These are phyloP conservation scores for Garcia nutans DNA, from an alignment of 345 rosid species.

Conservation along the genomic window DNA sequence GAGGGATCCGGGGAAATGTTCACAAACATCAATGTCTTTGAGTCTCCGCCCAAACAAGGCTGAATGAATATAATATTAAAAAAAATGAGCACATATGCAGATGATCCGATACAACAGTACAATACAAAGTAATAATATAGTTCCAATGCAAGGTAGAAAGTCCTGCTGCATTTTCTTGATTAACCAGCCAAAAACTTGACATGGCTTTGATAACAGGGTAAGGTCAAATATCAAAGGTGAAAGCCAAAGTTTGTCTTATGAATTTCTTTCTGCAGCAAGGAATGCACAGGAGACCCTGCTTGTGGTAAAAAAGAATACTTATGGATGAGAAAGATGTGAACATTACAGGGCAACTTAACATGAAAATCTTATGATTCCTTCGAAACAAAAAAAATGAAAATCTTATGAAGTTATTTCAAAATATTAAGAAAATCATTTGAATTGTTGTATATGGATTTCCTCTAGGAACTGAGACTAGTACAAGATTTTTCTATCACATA, in stretches of 20 bases:
- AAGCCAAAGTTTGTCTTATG: background rate
- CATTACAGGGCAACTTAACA: background rate
- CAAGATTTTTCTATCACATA: background rate
- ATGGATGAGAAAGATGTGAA: background rate
- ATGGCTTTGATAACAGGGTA: background rate
- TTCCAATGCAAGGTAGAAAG: background rate
- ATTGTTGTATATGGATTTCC: background rate
- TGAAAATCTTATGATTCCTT: background rate
- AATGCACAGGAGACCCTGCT: background rate
- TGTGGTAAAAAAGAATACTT: background rate
- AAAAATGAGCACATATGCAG: background rate
- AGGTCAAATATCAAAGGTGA: too few relatives aligned
- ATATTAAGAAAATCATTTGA: background rate
- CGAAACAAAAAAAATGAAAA: background rate
- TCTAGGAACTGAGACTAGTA: background rate
- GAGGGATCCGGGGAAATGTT: slow-evolving; percentile 30
- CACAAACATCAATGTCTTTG: slow-evolving; percentile 37
- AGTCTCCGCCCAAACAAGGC: slow-evolving; percentile 40
- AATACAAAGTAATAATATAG: background rate
- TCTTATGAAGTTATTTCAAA: background rate
- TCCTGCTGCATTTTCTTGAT: background rate
- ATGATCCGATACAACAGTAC: background rate
- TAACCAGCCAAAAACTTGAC: background rate
- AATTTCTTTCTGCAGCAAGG: background rate
- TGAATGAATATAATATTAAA: slow-evolving; percentile 12